phyloP scores from a whole-genome alignment of 2,329 filamentous ascomycete genomes.

The Aspergillus novofumigatus region DNA sequence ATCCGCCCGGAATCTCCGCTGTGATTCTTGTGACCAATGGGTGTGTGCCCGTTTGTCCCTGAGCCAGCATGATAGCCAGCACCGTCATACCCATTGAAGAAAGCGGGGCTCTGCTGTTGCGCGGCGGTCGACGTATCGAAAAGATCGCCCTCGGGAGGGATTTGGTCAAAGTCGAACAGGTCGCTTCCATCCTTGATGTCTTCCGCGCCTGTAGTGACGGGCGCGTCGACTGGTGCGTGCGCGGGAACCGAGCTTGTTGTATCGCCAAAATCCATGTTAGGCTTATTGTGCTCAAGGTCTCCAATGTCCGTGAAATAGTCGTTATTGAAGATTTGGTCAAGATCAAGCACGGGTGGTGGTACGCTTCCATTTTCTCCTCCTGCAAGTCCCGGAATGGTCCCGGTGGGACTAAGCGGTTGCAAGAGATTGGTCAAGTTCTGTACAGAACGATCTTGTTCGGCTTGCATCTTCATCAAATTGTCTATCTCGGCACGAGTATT shows the following conservation, averaged over 20 bases:
- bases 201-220: conserved; percentile 16
- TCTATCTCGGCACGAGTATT: conserved; percentile 73
- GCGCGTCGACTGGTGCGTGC: conserved; percentile 14
- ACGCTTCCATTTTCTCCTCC: conserved; percentile 40
- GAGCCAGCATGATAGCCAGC: conserved; percentile 13
- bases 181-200: conserved; percentile 34
- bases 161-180: conserved; percentile 40
- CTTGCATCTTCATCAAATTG: conserved; percentile 71
- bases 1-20: conserved; percentile 30
- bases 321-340: conserved; percentile 56
- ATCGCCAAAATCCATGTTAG: conserved; percentile 21
- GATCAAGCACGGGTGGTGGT: conserved; percentile 47
- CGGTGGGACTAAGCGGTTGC: conserved; percentile 74
- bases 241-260: conserved; percentile 14
- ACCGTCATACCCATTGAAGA: conserved; percentile 33
- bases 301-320: conserved; percentile 50
- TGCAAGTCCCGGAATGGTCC: conserved; percentile 66
- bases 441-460: conserved; percentile 72
- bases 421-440: conserved; percentile 70
- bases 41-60: conserved; percentile 6
- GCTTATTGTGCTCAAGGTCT: conserved; percentile 29
- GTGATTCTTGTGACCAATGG: conserved; percentile 11
- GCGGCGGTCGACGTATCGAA: conserved; percentile 27
- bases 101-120: conserved; percentile 19
- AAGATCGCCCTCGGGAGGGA: conserved; percentile 31